Percentiles rank a stretch among this genome's conserved stretches.
phyloP scores from a whole-genome alignment of 2,329 filamentous ascomycete genomes.

The Aspergillus udagawae region DNA sequence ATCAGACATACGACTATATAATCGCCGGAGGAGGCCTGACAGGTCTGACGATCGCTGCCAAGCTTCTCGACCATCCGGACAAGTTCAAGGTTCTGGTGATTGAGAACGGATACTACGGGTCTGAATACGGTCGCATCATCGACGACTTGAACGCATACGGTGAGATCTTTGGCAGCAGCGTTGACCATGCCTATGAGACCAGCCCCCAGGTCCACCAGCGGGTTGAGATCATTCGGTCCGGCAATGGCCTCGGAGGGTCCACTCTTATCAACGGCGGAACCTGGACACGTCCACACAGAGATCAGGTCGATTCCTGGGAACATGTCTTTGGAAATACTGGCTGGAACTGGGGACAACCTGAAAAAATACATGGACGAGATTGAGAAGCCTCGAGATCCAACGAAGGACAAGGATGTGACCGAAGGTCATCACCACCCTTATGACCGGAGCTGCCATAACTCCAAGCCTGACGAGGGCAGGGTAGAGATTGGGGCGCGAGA shows the following conservation, averaged over 20 bases:
- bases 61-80: conserved; percentile 19
- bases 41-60: conserved; percentile 25
- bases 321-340: conserved; percentile 41
- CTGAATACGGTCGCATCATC: conserved; percentile 21
- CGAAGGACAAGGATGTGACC: conserved; percentile 14
- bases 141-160: conserved; percentile 24
- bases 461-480: conserved; percentile 12
- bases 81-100: conserved; percentile 24
- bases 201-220: conserved; percentile 18
- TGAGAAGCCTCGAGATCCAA: conserved; percentile 14
- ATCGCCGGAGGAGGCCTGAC: conserved; percentile 29
- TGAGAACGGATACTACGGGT: conserved; percentile 28
- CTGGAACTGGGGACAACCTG: conserved; percentile 45
- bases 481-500: conserved; percentile 21
- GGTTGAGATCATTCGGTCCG: conserved; percentile 16
- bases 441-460: conserved; percentile 20
- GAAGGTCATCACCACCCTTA: conserved; percentile 17
- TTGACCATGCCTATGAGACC: conserved; percentile 19
- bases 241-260: conserved; percentile 26
- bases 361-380: conserved; percentile 47
- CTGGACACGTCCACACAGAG: conserved; percentile 28
- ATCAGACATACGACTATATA: conserved; percentile 16
- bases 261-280: conserved; percentile 26
- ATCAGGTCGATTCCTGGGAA: conserved; percentile 24
- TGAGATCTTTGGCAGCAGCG: conserved; percentile 21